Evolutionary conservation across 805 yeast species (phyloP), one percentile per base, ranked within the genome.

Genomic region (Kuraishia hungarica): DNA sequence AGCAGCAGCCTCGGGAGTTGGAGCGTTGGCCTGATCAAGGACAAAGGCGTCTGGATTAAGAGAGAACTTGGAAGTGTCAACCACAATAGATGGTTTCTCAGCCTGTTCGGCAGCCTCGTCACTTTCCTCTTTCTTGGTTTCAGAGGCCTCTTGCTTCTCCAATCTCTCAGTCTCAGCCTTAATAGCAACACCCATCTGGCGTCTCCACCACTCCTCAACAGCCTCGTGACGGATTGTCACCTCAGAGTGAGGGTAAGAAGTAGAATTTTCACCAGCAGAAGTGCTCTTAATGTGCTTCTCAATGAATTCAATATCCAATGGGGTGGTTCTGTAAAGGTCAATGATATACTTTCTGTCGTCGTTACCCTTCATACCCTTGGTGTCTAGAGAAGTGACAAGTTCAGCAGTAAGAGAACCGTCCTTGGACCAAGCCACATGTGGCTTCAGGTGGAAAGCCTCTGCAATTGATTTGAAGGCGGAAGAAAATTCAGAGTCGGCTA

Each of bases 141-240:
- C 59, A 29, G 55, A 57, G 11, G 57, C 59, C 24, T 56, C 57
- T 17, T 58, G 59, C 8, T 54, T 57, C 46, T 64, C 71, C 23
- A 65, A 73, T 54, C 71, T 72, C 55, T 80, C 83, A 49, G 83
- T 73, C 62, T 81, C 82, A 1, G 65, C 71, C 57, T 77, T 77
- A 58, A 83, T 67, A 51, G 75, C 74, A 21, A 72, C 74, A 17
- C 87, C 80, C 2, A 87, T 78, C 65, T 85, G 82, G 57, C 82
- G 70, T 64, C 80, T 81, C 86, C 94, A 89, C 97, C 97, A 93
- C 62, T 84, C 89, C 61, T 85, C 93, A 51, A 93, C 82, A 19
- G 97, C 94, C 72, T 93, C 98, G 60, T 83, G 84, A 72, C 98
- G 84, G 50, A 93, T 64, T 24, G 87, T 79, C 15, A 87, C 77